Conservation (phyloP, 345 rosid genomes). For the Sonneratia caseolaris region DNA sequence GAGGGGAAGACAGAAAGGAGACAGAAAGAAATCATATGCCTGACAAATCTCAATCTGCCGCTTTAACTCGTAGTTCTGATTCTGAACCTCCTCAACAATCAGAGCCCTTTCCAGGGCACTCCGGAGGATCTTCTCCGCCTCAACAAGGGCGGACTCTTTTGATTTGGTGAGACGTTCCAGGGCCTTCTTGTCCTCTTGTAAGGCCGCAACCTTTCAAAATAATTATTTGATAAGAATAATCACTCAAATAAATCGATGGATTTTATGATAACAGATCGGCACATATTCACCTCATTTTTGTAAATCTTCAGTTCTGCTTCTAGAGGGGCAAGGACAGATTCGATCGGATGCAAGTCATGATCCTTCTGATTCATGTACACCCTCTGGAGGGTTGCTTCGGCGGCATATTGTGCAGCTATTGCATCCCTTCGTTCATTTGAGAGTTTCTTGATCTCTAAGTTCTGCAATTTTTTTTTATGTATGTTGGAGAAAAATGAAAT, state of each 20-base stretch:
- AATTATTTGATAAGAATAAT: not conserved
- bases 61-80: constrained; percentile 75
- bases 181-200: constrained; percentile 84
- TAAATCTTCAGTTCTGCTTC: constrained; percentile 74
- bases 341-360: constrained; percentile 48
- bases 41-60: constrained; percentile 84
- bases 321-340: constrained; percentile 69
- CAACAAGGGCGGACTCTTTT: constrained; percentile 72
- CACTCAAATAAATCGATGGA: not conserved
- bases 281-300: constrained; percentile 48
- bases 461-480: constrained; percentile 26
- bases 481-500: not conserved
- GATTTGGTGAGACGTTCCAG: constrained; percentile 81
- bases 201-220: constrained; percentile 36
- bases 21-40: constrained; percentile 18
- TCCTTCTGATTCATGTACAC: constrained; percentile 61
- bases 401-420: constrained; percentile 77
- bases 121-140: constrained; percentile 74
- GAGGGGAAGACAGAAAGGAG: not conserved
- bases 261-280: not conserved
- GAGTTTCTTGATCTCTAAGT: constrained; percentile 65
- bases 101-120: constrained; percentile 92
- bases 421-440: constrained; percentile 67
- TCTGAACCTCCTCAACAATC: constrained; percentile 90
- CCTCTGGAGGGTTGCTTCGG: constrained; percentile 77